These are phyloP conservation scores for Pterocarpus macrocarpus DNA, from an alignment of 306 rosid species.

Conservation along the genomic window DNA sequence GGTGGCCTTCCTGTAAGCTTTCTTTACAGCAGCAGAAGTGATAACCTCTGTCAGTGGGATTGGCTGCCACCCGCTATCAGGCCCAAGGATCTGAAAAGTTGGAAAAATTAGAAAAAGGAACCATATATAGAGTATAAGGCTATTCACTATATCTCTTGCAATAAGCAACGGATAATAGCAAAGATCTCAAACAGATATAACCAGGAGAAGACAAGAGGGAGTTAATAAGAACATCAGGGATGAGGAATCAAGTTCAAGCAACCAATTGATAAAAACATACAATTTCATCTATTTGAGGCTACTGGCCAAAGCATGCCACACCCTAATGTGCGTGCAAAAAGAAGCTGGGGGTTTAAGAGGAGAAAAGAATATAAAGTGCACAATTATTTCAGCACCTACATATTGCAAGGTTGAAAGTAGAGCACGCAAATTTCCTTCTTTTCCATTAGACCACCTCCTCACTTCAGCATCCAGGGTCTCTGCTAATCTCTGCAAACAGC, in stretches of 20 bases:
- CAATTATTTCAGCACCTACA: constrained; percentile 62
- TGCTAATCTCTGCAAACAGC: constrained; percentile 81
- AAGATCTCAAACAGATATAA: constrained; percentile 31
- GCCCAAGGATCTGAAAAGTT: constrained; percentile 81
- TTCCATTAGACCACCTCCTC: constrained; percentile 96
- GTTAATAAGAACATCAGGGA: constrained; percentile 25
- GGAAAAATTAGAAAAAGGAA: constrained; percentile 12
- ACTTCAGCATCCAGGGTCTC: constrained; percentile 97
- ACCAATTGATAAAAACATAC: background rate
- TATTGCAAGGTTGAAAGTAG: constrained; percentile 96
- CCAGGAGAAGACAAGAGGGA: background rate
- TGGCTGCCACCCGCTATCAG: constrained; percentile 93
- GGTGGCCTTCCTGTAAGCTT: constrained; percentile 73
- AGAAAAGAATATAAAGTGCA: background rate
- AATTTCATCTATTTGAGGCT: constrained; percentile 27
- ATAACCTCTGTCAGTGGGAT: constrained; percentile 90
- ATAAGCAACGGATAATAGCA: constrained; percentile 3
- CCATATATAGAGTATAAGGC: background rate
- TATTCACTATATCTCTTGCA: background rate
- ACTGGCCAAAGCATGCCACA: constrained; percentile 17
- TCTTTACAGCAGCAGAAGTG: constrained; percentile 72
- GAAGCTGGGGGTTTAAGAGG: constrained; percentile 11
- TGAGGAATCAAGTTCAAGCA: constrained; percentile 12
- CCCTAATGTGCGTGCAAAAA: constrained; percentile 31
- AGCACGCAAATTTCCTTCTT: constrained; percentile 98